A percentile compares a stretch with the other conserved stretches of the same genome.
phyloP scores from a whole-genome alignment of 768 basidiomycete genomes.

The Pleurotus cornucopiae region DNA sequence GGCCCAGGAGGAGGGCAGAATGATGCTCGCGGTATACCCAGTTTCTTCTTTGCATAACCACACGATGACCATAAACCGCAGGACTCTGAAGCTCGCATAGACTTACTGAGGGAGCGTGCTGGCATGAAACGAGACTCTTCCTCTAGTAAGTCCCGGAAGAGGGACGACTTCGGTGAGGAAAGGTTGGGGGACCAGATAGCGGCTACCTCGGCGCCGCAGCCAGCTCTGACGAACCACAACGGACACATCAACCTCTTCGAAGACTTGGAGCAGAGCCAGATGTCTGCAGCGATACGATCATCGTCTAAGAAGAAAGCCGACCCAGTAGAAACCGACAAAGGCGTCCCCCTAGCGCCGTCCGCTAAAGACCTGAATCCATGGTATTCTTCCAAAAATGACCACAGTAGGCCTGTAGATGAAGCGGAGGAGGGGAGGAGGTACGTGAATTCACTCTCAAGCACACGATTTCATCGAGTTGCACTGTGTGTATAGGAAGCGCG shows the following conservation, averaged over 20 bases:
- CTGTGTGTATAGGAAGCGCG: conserved; percentile 44
- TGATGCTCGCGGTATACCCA: conserved; percentile 54
- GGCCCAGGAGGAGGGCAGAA: conserved; percentile 64
- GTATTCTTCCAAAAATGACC: conserved; percentile 41
- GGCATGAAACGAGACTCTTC: conserved; percentile 29
- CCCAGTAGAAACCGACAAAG: conserved; percentile 59
- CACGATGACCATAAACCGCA: conserved; percentile 23
- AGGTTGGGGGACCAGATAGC: conserved; percentile 8
- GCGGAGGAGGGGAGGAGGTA: conserved; percentile 36
- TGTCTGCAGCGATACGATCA: conserved; percentile 36
- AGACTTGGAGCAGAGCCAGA: conserved; percentile 64
- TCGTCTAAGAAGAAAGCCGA: conserved; percentile 42
- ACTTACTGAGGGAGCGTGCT: conserved; percentile 57
- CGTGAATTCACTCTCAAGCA: conserved; percentile 2
- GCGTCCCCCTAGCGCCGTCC: conserved; percentile 69
- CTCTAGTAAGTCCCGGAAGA: conserved; percentile 28
- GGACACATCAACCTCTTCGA: conserved; percentile 85
- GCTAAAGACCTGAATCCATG: conserved; percentile 78
- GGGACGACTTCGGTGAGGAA: conserved; percentile 22
- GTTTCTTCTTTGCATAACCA: not conserved
- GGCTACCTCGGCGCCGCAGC: conserved; percentile 19
- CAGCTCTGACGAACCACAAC: conserved; percentile 39
- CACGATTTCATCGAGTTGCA: not conserved
- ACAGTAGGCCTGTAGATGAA: conserved; percentile 23
- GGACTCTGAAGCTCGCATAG: conserved; percentile 81